Percentiles rank a stretch among this genome's conserved stretches.
phyloP scores from a whole-genome alignment of 1,284 basidiomycete genomes.

The Gomphus sp. region DNA sequence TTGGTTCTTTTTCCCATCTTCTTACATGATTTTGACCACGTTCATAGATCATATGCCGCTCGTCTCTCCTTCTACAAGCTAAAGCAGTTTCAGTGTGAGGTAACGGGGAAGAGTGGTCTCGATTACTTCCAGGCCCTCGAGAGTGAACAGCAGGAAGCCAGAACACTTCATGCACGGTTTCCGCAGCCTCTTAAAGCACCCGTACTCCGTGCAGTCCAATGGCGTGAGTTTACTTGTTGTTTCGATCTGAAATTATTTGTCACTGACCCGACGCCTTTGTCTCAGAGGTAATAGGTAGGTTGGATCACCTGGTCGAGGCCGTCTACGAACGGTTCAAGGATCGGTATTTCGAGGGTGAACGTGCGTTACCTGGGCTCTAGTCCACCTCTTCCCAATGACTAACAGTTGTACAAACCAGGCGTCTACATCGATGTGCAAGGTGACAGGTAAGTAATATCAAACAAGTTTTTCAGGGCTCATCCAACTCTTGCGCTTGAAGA shows the following conservation, averaged over 20 bases:
- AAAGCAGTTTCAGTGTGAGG: conserved; percentile 92
- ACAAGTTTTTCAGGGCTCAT: not conserved
- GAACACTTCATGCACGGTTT: conserved; percentile 83
- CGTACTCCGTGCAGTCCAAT: conserved; percentile 88
- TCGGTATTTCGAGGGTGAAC: conserved; percentile 86
- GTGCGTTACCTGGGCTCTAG: conserved; percentile 37
- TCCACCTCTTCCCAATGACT: conserved; percentile 14
- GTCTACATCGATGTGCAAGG: conserved; percentile 78
- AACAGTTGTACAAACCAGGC: conserved; percentile 35
- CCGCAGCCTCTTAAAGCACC: conserved; percentile 88
- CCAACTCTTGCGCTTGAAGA: conserved; percentile 31
- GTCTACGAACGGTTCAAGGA: conserved; percentile 94
- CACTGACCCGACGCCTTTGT: not conserved
- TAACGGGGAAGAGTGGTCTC: conserved; percentile 87
- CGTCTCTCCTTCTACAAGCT: conserved; percentile 91
- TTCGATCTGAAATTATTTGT: not conserved
- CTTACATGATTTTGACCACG: conserved; percentile 15
- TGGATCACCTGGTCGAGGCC: conserved; percentile 90
- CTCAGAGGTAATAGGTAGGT: conserved; percentile 87
- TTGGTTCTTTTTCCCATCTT: conserved; percentile 27
- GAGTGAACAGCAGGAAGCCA: conserved; percentile 84
- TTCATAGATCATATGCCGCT: conserved; percentile 71
- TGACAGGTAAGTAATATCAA: conserved; percentile 39
- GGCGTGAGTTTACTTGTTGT: conserved; percentile 57
- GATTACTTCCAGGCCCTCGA: conserved; percentile 92